Evolutionary conservation across 768 basidiomycete species (phyloP), one percentile per base, ranked within the genome.

Genomic region (Cantharellus anzutake): DNA sequence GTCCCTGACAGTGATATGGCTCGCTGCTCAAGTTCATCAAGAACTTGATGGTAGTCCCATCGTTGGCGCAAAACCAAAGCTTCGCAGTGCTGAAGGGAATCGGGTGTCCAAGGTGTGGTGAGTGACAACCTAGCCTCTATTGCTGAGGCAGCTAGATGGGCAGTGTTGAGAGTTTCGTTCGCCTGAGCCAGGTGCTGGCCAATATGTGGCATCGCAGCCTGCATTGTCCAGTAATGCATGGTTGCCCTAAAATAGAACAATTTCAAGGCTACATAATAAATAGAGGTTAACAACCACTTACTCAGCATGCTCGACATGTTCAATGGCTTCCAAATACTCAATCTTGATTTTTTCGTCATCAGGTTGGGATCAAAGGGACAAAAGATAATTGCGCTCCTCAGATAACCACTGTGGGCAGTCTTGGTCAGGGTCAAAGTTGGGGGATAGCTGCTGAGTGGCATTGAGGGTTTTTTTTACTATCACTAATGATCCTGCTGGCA

Each of bases 1-100:
- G n/a, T n/a, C n/a, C n/a, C n/a, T n/a, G n/a, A n/a, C n/a, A n/a
- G 56, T 48, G 51, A 48, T 5, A 60, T 48, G 14, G 40, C 59
- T 7, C 51, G n/a, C 35, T 20, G 16, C 39, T 60, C 59, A 5
- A 60, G 56, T 40, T 56, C 53, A 56, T 56, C n/a, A 11, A 38
- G 14, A 34, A 56, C 11, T 11, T 61, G 60, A 7, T 41, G 4
- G 20, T 29, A 29, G 20, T 29, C 20, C 20, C 20, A 1, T 29
- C 20, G 20, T 29, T 29, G 20, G 20, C 20, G 20, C 20, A 29
- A 29, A 29, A 29, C 20, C 20, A 29, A 29, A 29, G 20, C 20
- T 29, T 29, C 20, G 20, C 1, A 1, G 20, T 29, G 20, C 20
- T 29, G 20, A 29, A 29, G 20, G 20, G 20, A 29, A 29, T 29